Percentiles rank a stretch among this genome's conserved stretches.
phyloP scores from a whole-genome alignment of 495 filamentous ascomycete species.

The Annulohypoxylon moriforme region DNA sequence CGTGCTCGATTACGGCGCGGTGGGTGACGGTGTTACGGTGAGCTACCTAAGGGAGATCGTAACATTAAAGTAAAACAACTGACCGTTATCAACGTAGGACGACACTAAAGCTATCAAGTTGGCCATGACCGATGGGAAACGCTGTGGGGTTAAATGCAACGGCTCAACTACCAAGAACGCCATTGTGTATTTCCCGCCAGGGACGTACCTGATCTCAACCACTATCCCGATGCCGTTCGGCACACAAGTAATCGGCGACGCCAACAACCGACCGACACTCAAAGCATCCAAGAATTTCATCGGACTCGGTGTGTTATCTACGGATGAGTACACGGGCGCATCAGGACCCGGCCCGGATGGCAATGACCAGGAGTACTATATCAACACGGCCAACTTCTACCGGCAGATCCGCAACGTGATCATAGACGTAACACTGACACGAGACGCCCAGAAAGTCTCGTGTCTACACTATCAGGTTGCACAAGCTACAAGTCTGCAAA shows the following conservation, averaged over 20 bases:
- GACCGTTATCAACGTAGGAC: too few relatives aligned
- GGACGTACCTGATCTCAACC: slow-evolving; percentile 31
- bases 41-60: too few relatives aligned
- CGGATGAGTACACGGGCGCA: slow-evolving; percentile 56
- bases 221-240: slow-evolving; percentile 44
- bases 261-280: slow-evolving; percentile 48
- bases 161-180: neutral
- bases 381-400: slow-evolving; percentile 55
- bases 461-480: slow-evolving; percentile 60
- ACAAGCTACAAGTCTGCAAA: slow-evolving; percentile 55
- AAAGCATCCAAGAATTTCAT: slow-evolving; percentile 51
- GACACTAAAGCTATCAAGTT: neutral
- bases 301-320: slow-evolving; percentile 49
- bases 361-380: slow-evolving; percentile 42
- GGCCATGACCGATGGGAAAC: neutral
- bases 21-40: too few relatives aligned
- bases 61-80: too few relatives aligned
- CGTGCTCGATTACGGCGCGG: too few relatives aligned
- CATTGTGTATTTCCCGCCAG: slow-evolving; percentile 36
- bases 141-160: neutral
- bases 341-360: too few relatives aligned
- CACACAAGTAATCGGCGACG: slow-evolving; percentile 56
- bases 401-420: slow-evolving; percentile 59
- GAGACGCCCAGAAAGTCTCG: slow-evolving; percentile 32
- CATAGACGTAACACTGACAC: slow-evolving; percentile 48